Conservation (phyloP, 192 early-diverging fungal species). For the Oehlia diaphana region DNA sequence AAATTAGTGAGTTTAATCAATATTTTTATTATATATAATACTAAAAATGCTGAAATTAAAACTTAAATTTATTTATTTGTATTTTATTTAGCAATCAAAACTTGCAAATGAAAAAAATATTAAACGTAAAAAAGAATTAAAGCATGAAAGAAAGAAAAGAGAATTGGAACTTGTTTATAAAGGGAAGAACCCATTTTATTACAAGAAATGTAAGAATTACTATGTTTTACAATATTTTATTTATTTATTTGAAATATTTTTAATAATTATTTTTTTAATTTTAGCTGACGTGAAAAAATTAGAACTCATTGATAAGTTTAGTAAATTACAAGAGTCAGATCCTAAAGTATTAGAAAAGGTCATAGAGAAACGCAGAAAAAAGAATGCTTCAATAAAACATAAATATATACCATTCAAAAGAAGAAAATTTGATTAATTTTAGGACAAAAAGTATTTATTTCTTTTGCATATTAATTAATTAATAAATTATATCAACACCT, state of each 20-base stretch:
- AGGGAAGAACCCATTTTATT: conserved; percentile 94
- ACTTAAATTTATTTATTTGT: neutral
- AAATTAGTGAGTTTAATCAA: conserved; percentile 56
- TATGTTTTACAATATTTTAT: conserved; percentile 21
- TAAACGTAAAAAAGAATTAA: conserved; percentile 60
- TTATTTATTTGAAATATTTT: neutral
- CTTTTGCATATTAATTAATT: too few relatives aligned
- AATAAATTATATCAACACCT: too few relatives aligned
- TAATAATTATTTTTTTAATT: neutral
- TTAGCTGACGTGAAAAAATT: conserved; percentile 78
- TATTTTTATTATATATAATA: neutral
- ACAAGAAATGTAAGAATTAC: conserved; percentile 77
- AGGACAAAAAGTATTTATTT: too few relatives aligned
- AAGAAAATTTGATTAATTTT: conserved; percentile 37
- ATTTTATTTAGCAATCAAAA: conserved; percentile 39
- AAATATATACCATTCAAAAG: conserved; percentile 60
- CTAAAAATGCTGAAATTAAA: too few relatives aligned
- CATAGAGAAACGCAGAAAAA: conserved; percentile 92
- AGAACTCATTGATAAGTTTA: conserved; percentile 85
- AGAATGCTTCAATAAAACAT: conserved; percentile 87
- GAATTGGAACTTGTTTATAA: conserved; percentile 78
- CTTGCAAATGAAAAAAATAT: conserved; percentile 48
- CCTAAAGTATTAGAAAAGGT: conserved; percentile 78
- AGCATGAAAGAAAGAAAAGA: conserved; percentile 75
- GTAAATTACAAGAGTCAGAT: conserved; percentile 58